Conservation (phyloP, 352 stramenopile genomes). For the Pythium apleroticum region DNA sequence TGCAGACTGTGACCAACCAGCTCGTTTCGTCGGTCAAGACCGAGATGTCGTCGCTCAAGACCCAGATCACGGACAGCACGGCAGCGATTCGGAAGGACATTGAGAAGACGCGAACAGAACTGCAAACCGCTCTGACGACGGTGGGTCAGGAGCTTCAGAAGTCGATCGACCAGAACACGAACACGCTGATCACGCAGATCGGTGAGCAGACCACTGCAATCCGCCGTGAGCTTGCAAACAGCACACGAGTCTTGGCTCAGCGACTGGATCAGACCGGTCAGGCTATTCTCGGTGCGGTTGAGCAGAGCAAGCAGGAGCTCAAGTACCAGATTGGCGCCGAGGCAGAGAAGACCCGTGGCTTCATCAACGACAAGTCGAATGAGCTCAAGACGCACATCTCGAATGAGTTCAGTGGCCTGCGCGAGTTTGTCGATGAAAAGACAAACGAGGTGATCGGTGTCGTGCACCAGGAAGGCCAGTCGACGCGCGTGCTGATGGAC, state of each 20-base stretch:
- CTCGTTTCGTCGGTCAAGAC: background rate
- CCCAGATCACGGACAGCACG: no score
- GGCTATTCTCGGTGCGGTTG: background rate
- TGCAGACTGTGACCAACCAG: conserved; percentile 22
- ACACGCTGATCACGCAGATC: background rate
- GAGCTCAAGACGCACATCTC: conserved; percentile 11
- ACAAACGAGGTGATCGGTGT: conserved; percentile 8
- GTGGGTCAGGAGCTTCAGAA: background rate
- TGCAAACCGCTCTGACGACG: background rate
- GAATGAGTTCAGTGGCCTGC: background rate
- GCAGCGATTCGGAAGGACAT: no score
- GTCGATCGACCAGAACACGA: background rate
- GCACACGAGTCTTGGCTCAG: background rate
- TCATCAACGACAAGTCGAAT: background rate
- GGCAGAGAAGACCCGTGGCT: conserved; percentile 2
- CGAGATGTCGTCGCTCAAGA: no score
- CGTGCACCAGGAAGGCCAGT: conserved; percentile 2
- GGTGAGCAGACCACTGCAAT: background rate
- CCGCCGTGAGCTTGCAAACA: conserved; percentile 6
- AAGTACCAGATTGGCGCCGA: conserved; percentile 19
- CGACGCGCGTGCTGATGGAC: background rate
- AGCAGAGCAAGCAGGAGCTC: conserved; percentile 17
- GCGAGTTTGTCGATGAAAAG: conserved; percentile 6
- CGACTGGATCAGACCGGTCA: background rate
- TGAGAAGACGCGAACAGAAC: background rate